A percentile compares a stretch with the other conserved stretches of the same genome.
phyloP scores from a whole-genome alignment of 345 rosid species.

The Corchorus olitorius region DNA sequence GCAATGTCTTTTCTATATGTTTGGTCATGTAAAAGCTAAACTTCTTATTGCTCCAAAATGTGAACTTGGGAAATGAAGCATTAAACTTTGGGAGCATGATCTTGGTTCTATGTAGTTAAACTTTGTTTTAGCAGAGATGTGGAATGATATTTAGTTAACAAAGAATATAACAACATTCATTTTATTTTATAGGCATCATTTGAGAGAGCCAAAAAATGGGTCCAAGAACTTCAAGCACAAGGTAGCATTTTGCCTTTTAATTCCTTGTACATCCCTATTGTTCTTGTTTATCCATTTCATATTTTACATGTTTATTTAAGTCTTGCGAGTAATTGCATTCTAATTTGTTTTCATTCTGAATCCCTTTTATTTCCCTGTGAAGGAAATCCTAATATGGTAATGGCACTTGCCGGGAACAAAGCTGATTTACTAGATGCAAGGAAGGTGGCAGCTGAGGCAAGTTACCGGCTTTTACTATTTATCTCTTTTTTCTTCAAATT shows the following conservation, averaged over 20 bases:
- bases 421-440: conserved; percentile 81
- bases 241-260: conserved; percentile 44
- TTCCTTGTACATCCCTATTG: conserved; percentile 4
- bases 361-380: conserved; percentile 3
- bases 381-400: conserved; percentile 93
- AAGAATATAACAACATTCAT: not conserved
- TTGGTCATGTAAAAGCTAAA: not conserved
- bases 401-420: conserved; percentile 95
- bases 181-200: conserved; percentile 66
- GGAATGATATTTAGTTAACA: not conserved
- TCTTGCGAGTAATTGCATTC: not conserved
- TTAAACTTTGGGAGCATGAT: not conserved
- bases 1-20: not conserved
- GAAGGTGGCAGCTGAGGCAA: conserved; percentile 79
- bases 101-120: not conserved
- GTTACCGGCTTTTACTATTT: conserved; percentile 21
- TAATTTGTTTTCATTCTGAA: not conserved
- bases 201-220: conserved; percentile 97
- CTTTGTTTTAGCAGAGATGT: not conserved
- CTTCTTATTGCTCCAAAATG: not conserved
- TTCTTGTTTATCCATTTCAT: not conserved
- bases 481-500: not conserved
- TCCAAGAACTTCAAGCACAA: conserved; percentile 94
- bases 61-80: not conserved
- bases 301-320: not conserved